Evolutionary conservation across 768 basidiomycete genomes (phyloP), one percentile per base, ranked within the genome.

Genomic region (Boletus vinaceobasis): DNA sequence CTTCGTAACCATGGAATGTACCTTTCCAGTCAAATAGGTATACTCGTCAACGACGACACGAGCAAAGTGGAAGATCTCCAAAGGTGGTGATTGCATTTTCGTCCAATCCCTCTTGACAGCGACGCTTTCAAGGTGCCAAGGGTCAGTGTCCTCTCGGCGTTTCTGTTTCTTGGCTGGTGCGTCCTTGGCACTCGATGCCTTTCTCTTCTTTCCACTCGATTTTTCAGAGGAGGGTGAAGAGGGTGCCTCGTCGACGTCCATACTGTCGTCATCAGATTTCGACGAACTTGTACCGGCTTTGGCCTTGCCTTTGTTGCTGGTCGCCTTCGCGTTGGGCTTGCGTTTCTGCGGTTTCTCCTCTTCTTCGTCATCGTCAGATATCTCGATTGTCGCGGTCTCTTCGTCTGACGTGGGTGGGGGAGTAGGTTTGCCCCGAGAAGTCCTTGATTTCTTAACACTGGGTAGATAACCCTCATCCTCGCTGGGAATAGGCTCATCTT

Each of bases 1-100:
- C 45, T 80, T 81, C 3, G 90, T 91, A 36, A 96, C 80, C 62
- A 93, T 77, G 3, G 90, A 78, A 57, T 90, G 87, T 7, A 86
- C 78, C 62, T 88, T 86, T 50, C 89, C 91, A 26, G 87, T 84
- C 23, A 95, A 78, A 64, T 98, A 97, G 1, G 93, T 95, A 70
- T 95, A 98, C 67, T 98, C 94, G 71, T 97, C 95, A 39, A 96
- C 85, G 48, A 98, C 88, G 29, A 89, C 81, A 6, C 94, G 87
- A 4, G 90, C 76, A 68, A 90, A 97, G 65, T 93, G 83, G 82
- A 98, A 97, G 79, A 93, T 87, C 71, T 96, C 92, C 49, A 97
- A 73, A 17, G 93, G 89, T 1, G 94, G 93, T 1, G 85, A 81
- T 48, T 83, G 79, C 85, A 94, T 88, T 63, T 84, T 73, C 7